Evolutionary conservation across 2,329 filamentous ascomycete species (phyloP).

Genomic region (Geosmithia flava): DNA sequence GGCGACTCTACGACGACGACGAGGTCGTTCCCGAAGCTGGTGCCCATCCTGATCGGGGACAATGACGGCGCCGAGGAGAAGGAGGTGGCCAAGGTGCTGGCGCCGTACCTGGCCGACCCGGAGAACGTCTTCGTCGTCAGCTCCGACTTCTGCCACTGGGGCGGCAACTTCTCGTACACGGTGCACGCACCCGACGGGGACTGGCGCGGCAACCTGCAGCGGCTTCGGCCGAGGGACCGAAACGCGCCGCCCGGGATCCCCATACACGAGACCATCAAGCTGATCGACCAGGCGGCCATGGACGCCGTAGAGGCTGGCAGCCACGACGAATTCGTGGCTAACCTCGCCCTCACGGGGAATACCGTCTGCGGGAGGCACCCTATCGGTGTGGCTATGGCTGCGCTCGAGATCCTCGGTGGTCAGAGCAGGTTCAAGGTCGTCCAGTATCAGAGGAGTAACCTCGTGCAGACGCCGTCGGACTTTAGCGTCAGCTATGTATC

Average conservation of each 20-base stretch:
- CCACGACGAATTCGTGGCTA: conserved; percentile 57
- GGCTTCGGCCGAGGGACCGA: conserved; percentile 15
- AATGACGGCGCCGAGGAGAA: conserved; percentile 54
- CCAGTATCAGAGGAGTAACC: conserved; percentile 74
- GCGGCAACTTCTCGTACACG: conserved; percentile 65
- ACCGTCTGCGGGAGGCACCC: conserved; percentile 93
- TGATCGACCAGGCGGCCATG: conserved; percentile 73
- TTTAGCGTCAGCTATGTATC: conserved; percentile 94
- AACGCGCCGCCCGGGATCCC: conserved; percentile 23
- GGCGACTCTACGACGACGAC: background rate
- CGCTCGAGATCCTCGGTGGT: conserved; percentile 49
- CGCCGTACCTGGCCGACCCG: conserved; percentile 65
- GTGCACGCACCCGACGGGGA: conserved; percentile 47
- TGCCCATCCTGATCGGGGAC: conserved; percentile 78
- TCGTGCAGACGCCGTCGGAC: conserved; percentile 55
- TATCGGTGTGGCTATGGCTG: conserved; percentile 86
- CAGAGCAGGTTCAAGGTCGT: conserved; percentile 59
- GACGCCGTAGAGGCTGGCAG: conserved; percentile 67
- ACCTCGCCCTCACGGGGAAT: conserved; percentile 63
- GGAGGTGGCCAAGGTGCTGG: conserved; percentile 55
- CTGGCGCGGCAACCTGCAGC: conserved; percentile 22
- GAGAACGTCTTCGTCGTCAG: conserved; percentile 76
- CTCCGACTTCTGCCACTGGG: conserved; percentile 98
- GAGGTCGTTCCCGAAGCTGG: conserved; percentile 51
- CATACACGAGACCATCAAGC: conserved; percentile 77